Evolutionary conservation across 116 monocot genomes (phyloP).

Genomic region (Posidonia oceanica): DNA sequence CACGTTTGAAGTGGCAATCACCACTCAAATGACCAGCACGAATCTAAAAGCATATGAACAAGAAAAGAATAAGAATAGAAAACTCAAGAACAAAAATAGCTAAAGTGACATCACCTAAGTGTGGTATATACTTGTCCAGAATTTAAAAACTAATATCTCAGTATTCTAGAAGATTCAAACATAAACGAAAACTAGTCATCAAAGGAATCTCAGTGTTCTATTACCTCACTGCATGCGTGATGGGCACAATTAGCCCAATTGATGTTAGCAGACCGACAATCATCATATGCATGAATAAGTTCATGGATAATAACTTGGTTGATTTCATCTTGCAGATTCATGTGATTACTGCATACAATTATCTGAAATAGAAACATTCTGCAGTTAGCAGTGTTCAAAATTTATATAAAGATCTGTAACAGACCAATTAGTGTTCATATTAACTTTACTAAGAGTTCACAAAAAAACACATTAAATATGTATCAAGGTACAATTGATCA

Average conservation of each 20-base stretch:
- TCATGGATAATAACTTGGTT: conserved; percentile 94
- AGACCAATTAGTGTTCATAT: neutral
- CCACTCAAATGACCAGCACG: conserved; percentile 98
- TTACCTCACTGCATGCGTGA: conserved; percentile 94
- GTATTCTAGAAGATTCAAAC: too few relatives aligned
- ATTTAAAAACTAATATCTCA: too few relatives aligned
- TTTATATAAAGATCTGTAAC: neutral
- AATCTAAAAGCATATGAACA: conserved; percentile 39
- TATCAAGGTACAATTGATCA: neutral
- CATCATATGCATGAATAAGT: conserved; percentile 93
- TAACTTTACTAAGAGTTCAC: too few relatives aligned
- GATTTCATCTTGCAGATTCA: conserved; percentile 78
- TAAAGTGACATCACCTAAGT: too few relatives aligned
- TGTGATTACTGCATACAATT: conserved; percentile 65
- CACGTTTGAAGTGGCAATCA: conserved; percentile 94
- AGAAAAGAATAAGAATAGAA: neutral
- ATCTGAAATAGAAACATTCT: conserved; percentile 41
- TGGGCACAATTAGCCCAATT: conserved; percentile 96
- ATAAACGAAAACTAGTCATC: too few relatives aligned
- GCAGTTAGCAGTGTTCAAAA: neutral
- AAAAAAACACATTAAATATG: neutral
- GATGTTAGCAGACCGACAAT: conserved; percentile 81
- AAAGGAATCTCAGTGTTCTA: neutral
- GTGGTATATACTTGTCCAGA: too few relatives aligned
- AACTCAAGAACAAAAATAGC: neutral